A percentile compares a stretch with the other conserved stretches of the same genome.
Evolutionary conservation across 2,329 filamentous ascomycete species (phyloP).

Genomic region (Ustulina deusta): DNA sequence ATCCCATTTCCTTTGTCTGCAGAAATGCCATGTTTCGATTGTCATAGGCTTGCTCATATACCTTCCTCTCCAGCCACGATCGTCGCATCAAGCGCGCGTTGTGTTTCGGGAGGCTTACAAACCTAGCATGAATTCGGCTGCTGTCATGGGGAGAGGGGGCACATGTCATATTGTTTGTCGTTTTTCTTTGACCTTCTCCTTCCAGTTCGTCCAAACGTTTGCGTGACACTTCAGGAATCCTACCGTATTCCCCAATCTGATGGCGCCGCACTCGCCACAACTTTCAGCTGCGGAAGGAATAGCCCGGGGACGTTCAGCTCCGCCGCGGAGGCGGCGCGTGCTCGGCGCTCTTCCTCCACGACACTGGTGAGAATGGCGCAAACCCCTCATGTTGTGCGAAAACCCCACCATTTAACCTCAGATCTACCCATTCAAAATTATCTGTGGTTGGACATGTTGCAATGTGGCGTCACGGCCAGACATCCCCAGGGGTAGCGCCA

Average conservation of each 20-base stretch:
- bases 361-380: not conserved
- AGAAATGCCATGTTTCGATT: slow-evolving; percentile 4
- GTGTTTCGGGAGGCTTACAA: slow-evolving; percentile 24
- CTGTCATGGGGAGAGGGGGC: not conserved
- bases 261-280: not conserved
- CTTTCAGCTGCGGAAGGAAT: slow-evolving; percentile 28
- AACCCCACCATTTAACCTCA: slow-evolving; percentile 1
- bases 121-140: not conserved
- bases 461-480: slow-evolving; percentile 14
- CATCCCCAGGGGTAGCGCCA: slow-evolving; percentile 21
- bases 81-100: slow-evolving; percentile 33
- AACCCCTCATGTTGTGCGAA: not conserved
- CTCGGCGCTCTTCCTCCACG: slow-evolving; percentile 2
- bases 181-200: slow-evolving; percentile 28
- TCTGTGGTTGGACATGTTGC: not conserved
- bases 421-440: not conserved
- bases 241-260: not conserved
- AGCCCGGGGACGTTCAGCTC: slow-evolving; percentile 17
- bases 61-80: slow-evolving; percentile 28
- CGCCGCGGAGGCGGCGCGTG: slow-evolving; percentile 23
- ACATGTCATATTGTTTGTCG: not conserved
- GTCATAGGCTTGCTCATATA: slow-evolving; percentile 19
- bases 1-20: not conserved
- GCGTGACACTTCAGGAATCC: not conserved
- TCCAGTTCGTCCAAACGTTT: slow-evolving; percentile 23